Evolutionary conservation across 2,329 filamentous ascomycete species (phyloP), one percentile per base, ranked within the genome.

Genomic region (Fusarium sp.): DNA sequence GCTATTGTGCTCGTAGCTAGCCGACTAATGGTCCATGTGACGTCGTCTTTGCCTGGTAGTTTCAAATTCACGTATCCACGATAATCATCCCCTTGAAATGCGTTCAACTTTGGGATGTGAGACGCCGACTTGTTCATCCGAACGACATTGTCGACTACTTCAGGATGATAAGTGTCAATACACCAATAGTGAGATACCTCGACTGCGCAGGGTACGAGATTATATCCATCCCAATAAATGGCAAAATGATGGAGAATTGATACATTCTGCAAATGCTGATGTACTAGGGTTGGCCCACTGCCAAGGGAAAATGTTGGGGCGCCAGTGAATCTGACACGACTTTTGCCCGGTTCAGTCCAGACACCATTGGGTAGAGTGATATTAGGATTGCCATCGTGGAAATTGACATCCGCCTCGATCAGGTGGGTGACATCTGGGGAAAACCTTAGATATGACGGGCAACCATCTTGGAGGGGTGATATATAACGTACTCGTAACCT

Each of bases 321-420:
- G 9, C 60, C 51, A 22, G 22, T 38, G 31, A 33, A 63, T 63
- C 49, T 45, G 9, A 6, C 24, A 57, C 31, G 41, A 33, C 59
- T 17, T 22, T 26, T 45, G n/a, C 59, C 49, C 20, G 49, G 59
- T 38, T 13, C 14, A 1, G 49, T 63, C 13, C 10, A 18, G 4
- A 63, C 41, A 24, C 59, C 59, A 39, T 63, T 63, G 2, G 59
- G 49, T 3, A 63, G 59, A 28, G 59, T 63, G 26, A 63, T 63
- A 22, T 63, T 63, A 18, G 31, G n/a, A 57, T 22, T 56, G 1
- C 59, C 59, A 39, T 45, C 22, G 22, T 56, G 24, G 17, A 63
- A 63, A 26, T 58, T 28, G 18, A 58, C 10, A 57, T 63, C 52
- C 14, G 61, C 61, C 12, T 63, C 42, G 8, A 63, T 7, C 6